Conservation (phyloP, 164 flowering plant genomes). For the Liriodendron chinense region DNA sequence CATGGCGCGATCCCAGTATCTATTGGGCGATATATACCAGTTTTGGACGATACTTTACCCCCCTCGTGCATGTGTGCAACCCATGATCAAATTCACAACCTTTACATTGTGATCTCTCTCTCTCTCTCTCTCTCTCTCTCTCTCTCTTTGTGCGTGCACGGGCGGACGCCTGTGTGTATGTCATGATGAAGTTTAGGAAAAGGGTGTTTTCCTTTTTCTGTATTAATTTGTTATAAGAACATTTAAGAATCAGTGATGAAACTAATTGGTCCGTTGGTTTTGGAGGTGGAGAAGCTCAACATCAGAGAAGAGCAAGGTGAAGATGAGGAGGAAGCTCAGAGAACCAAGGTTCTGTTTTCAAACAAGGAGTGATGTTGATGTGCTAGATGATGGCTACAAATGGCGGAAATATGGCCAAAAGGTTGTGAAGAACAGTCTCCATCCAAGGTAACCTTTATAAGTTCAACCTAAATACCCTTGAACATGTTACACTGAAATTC, state of each 20-base stretch:
- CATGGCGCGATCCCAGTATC: too few species aligned
- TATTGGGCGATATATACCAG: too few species aligned
- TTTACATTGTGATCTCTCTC: background rate
- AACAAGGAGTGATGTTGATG: slow-evolving; percentile 84
- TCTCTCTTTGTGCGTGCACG: background rate
- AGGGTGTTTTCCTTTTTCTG: background rate
- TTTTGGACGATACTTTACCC: too few species aligned
- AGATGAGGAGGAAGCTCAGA: slow-evolving; percentile 77
- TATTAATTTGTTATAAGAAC: background rate
- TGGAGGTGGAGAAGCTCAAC: slow-evolving; percentile 63
- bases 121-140: too few species aligned
- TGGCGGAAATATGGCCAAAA: slow-evolving; percentile 95
- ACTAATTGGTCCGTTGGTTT: background rate
- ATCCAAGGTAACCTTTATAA: slow-evolving; percentile 59
- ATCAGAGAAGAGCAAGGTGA: slow-evolving; percentile 60
- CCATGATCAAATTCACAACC: too few species aligned
- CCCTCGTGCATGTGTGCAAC: too few species aligned
- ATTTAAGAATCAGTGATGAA: background rate
- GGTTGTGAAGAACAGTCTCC: slow-evolving; percentile 86
- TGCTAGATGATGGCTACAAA: slow-evolving; percentile 87
- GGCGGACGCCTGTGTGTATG: background rate
- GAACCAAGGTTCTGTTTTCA: slow-evolving; percentile 91
- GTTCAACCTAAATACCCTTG: too few species aligned
- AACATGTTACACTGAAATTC: too few species aligned
- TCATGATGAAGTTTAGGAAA: background rate